phyloP scores from a whole-genome alignment of 108 stramenopile genomes.

The Skeletonema grethae region DNA sequence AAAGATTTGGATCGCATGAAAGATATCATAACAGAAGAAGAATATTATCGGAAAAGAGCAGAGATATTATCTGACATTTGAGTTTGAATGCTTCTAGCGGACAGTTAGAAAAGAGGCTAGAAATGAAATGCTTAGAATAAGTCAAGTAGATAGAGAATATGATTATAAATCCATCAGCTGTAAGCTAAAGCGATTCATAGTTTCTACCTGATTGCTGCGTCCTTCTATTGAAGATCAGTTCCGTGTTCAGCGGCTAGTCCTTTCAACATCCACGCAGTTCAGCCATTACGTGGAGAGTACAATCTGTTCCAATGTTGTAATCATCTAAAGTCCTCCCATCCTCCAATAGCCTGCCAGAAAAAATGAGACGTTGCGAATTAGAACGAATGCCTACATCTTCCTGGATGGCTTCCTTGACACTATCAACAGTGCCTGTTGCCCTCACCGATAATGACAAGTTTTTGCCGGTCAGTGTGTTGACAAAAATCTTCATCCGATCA shows the following conservation, averaged over 20 bases:
- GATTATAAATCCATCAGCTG: background rate
- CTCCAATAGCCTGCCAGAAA: slow-evolving; percentile 71
- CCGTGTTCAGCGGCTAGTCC: too few relatives aligned
- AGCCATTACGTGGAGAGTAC: too few relatives aligned
- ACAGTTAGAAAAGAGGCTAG: too few relatives aligned
- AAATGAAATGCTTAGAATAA: too few relatives aligned
- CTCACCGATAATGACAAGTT: slow-evolving; percentile 8
- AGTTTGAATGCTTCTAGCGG: background rate
- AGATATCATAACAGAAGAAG: slow-evolving; percentile 1
- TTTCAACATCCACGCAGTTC: too few relatives aligned
- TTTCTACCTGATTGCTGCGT: too few relatives aligned
- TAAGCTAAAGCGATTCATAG: too few relatives aligned
- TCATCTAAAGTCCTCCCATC: slow-evolving; percentile 62
- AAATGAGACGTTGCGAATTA: slow-evolving; percentile 59
- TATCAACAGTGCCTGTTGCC: slow-evolving; percentile 25
- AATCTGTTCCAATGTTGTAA: slow-evolving; percentile 50
- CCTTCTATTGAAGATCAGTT: too few relatives aligned
- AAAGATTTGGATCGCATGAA: slow-evolving; percentile 7
- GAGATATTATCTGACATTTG: slow-evolving; percentile 3
- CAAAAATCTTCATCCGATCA: slow-evolving; percentile 2
- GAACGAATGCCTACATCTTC: slow-evolving; percentile 14
- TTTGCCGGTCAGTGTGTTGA: background rate
- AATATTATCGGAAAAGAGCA: slow-evolving; percentile 4
- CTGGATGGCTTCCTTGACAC: slow-evolving; percentile 19
- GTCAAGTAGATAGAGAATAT: too few relatives aligned